Evolutionary conservation across 306 rosid genomes (phyloP).

Genomic region (Prinsepia uniflora): DNA sequence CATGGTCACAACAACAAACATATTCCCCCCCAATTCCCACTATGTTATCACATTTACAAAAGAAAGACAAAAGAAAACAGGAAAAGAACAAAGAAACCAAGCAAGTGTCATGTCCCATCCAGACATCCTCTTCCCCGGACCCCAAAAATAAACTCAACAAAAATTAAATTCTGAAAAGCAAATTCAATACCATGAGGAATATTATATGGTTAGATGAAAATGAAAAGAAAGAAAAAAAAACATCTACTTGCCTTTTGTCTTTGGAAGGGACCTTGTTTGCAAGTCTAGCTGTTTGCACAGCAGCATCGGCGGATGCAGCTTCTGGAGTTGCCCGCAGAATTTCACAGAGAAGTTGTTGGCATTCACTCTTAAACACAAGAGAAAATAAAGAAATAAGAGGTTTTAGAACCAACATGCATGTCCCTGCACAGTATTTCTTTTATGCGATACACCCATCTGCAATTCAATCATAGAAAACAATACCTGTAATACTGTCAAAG

Average conservation of each 20-base stretch:
- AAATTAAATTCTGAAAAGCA: constrained; percentile 1
- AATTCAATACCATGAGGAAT: constrained; percentile 8
- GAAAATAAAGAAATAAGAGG: constrained; percentile 20
- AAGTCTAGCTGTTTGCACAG: constrained; percentile 97
- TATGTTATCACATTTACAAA: neutral
- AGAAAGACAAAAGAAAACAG: too few species aligned
- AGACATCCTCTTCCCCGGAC: too few species aligned
- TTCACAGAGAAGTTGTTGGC: constrained; percentile 99
- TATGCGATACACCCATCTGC: constrained; percentile 14
- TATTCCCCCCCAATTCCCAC: neutral
- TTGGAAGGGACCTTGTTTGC: constrained; percentile 92
- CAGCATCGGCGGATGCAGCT: constrained; percentile 99
- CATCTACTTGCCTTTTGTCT: constrained; percentile 67
- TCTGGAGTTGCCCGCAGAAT: constrained; percentile 98
- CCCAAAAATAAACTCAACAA: constrained; percentile 13
- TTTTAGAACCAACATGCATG: constrained; percentile 18
- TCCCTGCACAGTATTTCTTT: constrained; percentile 1
- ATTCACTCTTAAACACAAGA: constrained; percentile 68
- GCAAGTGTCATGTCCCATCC: too few species aligned
- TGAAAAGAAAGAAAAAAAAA: constrained; percentile 17
- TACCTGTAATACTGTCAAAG: constrained; percentile 97
- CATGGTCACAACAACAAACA: neutral
- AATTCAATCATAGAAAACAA: constrained; percentile 9
- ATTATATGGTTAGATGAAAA: constrained; percentile 21
- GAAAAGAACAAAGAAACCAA: too few species aligned